Evolutionary conservation across 1,284 basidiomycete genomes (phyloP).

Genomic region (Garcileccinum viscosum): DNA sequence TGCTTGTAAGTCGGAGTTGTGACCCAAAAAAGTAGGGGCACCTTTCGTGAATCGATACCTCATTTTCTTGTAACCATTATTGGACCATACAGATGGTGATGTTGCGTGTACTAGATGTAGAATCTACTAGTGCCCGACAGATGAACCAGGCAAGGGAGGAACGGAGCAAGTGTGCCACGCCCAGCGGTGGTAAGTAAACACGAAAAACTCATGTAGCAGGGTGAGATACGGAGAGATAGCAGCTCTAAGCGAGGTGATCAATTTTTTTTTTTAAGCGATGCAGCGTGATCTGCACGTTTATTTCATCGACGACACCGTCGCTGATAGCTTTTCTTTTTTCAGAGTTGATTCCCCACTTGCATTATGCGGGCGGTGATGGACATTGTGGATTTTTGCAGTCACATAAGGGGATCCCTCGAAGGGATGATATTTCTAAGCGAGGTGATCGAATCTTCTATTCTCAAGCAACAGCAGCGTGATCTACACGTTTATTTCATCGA

Average conservation of each 20-base stretch:
- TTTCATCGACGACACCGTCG: neutral
- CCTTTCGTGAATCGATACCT: neutral
- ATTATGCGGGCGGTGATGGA: no score
- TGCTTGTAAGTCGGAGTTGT: neutral
- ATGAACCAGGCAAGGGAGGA: no score
- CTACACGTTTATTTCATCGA: constrained; percentile 3
- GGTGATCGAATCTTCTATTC: neutral
- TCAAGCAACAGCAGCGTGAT: neutral
- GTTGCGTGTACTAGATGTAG: neutral
- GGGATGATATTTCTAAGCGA: no score
- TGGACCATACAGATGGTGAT: neutral
- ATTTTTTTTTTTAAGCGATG: neutral
- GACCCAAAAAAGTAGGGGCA: neutral
- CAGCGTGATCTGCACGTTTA: constrained; percentile 1
- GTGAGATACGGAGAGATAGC: neutral
- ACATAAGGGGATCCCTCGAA: no score
- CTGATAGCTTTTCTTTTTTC: no score
- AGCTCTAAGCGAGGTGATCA: neutral
- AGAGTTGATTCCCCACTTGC: no score
- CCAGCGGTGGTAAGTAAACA: neutral
- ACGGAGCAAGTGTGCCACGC: no score
- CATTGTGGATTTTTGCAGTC: no score
- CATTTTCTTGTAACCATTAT: neutral
- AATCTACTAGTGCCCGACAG: neutral
- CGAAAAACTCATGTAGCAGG: neutral